Conservation (phyloP, 805 yeast species). For the Kodamaea sagamina region DNA sequence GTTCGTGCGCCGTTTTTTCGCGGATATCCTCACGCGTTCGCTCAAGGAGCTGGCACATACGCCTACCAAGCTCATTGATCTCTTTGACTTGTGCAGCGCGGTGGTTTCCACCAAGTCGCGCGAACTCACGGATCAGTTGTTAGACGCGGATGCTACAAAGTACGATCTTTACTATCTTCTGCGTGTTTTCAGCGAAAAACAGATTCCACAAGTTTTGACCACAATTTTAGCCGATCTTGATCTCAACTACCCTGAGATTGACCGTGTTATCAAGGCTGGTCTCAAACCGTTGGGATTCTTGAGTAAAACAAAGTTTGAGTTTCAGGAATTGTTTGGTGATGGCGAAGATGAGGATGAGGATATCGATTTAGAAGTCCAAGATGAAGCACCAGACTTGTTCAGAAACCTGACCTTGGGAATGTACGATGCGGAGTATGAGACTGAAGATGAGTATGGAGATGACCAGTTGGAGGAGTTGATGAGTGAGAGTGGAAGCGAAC, state of each 20-base stretch:
- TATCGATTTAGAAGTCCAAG: constrained; percentile 53
- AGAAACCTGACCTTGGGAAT: constrained; percentile 89
- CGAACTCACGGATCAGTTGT: constrained; percentile 43
- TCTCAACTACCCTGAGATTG: constrained; percentile 68
- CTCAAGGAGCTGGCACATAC: constrained; percentile 52
- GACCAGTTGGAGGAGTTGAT: constrained; percentile 7
- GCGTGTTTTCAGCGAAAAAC: constrained; percentile 67
- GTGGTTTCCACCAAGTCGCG: constrained; percentile 46
- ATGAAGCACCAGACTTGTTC: constrained; percentile 78
- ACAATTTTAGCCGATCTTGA: constrained; percentile 65
- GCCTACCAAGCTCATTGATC: constrained; percentile 49
- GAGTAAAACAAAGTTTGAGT: constrained; percentile 56
- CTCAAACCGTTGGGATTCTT: constrained; percentile 59
- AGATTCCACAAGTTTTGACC: constrained; percentile 58
- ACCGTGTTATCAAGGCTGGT: constrained; percentile 56
- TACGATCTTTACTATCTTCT: constrained; percentile 67
- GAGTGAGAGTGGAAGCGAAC: constrained; percentile 43
- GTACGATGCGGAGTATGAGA: constrained; percentile 80
- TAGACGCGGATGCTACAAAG: constrained; percentile 50
- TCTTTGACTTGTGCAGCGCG: constrained; percentile 51
- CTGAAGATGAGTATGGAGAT: constrained; percentile 45
- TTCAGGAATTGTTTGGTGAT: constrained; percentile 58
- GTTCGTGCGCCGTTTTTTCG: constrained; percentile 70
- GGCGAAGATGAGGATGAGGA: constrained; percentile 53
- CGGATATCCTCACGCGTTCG: constrained; percentile 65